phyloP scores from a whole-genome alignment of 352 stramenopile genomes.

The Phytophthora gonapodyides region DNA sequence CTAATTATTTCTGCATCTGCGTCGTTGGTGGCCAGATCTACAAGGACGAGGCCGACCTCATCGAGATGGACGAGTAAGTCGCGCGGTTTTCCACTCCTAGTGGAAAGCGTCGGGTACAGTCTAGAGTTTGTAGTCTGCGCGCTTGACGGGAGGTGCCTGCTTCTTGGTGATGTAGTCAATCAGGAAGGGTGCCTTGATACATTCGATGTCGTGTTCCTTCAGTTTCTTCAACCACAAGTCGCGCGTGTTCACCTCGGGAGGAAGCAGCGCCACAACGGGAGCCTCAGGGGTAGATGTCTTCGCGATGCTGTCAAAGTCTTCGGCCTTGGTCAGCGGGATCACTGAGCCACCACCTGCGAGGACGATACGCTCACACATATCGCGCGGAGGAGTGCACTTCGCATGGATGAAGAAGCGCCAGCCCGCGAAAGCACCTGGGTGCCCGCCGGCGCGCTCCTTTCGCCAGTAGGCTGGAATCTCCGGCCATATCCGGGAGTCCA shows the following conservation, averaged over 20 bases:
- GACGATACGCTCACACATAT: conserved; percentile 85
- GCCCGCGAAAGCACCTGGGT: conserved; percentile 62
- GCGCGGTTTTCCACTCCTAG: background rate
- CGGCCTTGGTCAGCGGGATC: conserved; percentile 59
- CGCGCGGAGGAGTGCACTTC: conserved; percentile 70
- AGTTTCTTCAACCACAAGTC: conserved; percentile 82
- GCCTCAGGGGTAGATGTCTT: conserved; percentile 44
- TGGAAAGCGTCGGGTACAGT: conserved; percentile 7
- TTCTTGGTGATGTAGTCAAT: conserved; percentile 90
- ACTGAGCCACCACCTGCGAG: conserved; percentile 57
- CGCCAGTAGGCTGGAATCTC: conserved; percentile 67
- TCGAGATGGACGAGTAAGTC: conserved; percentile 40
- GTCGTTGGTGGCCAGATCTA: conserved; percentile 45
- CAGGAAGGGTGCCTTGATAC: conserved; percentile 79
- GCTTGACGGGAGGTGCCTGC: conserved; percentile 54
- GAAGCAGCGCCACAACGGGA: conserved; percentile 65
- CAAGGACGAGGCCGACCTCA: conserved; percentile 50
- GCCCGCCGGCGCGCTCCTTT: conserved; percentile 44
- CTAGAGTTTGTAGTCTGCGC: conserved; percentile 61
- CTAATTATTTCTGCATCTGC: conserved; percentile 28
- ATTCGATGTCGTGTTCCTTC: conserved; percentile 60
- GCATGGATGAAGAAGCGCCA: conserved; percentile 81
- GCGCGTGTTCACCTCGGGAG: conserved; percentile 53
- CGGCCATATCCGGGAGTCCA: conserved; percentile 81
- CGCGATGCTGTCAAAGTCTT: conserved; percentile 46